Evolutionary conservation across 768 basidiomycete species (phyloP), one percentile per base, ranked within the genome.

Genomic region (Boletus rubropictus): DNA sequence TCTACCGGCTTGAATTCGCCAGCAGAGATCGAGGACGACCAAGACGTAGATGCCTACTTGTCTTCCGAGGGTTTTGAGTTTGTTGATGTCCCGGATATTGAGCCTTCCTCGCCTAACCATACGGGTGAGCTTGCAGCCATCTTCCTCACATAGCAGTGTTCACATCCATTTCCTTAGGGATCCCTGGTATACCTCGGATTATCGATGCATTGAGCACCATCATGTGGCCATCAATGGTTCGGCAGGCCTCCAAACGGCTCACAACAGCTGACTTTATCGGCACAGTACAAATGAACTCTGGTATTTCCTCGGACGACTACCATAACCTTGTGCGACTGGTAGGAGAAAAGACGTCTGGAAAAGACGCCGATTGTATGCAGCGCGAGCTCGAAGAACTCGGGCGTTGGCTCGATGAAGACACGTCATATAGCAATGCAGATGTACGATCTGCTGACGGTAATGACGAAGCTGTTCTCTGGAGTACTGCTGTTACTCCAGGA

Each of bases 171-270:
- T 44, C 24, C 41, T 29, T 39, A 80, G 81, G 68, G 15, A 72
- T 79, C 42, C 76, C 61, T 14, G 77, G 77, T 11, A 74, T 89
- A 28, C 76, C 79, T 25, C 80, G 89, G 21, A 80, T 89, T 7
- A 55, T 87, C 17, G 87, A 89, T 58, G 86, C 89, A 10, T 69
- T 92, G 36, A 84, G 86, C 63, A 89, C 89, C 1, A 80, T 92
- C 56, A 89, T 91, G 83, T 92, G 89, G 89, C 84, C 89, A 4
- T 84, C 84, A 0, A 82, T 92, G 78, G 66, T 77, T 38, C 57
- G 44, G 4, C 54, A 48, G 31, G 25, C 44, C 22, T 43, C 48
- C 38, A 51, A 49, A 37, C 38, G 46, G 3, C 25, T 11, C 14
- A 39, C 39, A 0, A 29, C 39, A n/a, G 20, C 44, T 22, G 37